A percentile compares a stretch with the other conserved stretches of the same genome.
Evolutionary conservation across 2,329 filamentous ascomycete genomes (phyloP).

Genomic region (Corynespora cassiicola): DNA sequence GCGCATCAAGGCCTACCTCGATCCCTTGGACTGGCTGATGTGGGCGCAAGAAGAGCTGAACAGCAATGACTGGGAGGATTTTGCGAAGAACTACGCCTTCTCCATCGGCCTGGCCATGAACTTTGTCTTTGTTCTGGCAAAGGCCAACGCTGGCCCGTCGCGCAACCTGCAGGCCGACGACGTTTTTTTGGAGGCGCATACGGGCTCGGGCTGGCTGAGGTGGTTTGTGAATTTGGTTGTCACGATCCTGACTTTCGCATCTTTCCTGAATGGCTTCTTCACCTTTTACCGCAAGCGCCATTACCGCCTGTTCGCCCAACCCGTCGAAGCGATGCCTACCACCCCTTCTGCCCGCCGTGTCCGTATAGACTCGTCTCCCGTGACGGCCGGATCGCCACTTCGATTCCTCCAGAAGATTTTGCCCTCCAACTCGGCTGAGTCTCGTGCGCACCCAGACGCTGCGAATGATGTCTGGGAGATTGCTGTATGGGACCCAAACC

Average conservation of each 20-base stretch:
- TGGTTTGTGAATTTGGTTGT: slow-evolving; percentile 73
- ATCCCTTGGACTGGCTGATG: slow-evolving; percentile 87
- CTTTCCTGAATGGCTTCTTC: slow-evolving; percentile 79
- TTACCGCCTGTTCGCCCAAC: slow-evolving; percentile 90
- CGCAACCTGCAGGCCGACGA: slow-evolving; percentile 69
- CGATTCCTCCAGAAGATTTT: slow-evolving; percentile 74
- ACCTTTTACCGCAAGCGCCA: slow-evolving; percentile 81
- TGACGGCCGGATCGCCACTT: slow-evolving; percentile 78
- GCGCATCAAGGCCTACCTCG: slow-evolving; percentile 80
- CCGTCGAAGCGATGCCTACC: slow-evolving; percentile 75
- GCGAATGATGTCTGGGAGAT: slow-evolving; percentile 93
- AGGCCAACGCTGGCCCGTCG: slow-evolving; percentile 71
- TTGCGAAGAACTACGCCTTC: slow-evolving; percentile 73
- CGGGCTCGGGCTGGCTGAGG: slow-evolving; percentile 69
- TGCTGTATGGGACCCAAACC: slow-evolving; percentile 89
- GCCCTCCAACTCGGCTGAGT: slow-evolving; percentile 71
- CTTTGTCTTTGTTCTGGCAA: slow-evolving; percentile 78
- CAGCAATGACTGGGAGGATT: slow-evolving; percentile 86
- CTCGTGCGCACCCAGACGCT: slow-evolving; percentile 82
- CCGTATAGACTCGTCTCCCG: slow-evolving; percentile 82
- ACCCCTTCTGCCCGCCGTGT: slow-evolving; percentile 91
- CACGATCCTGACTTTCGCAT: slow-evolving; percentile 71
- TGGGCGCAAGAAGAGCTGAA: slow-evolving; percentile 94
- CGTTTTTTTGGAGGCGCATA: slow-evolving; percentile 70
- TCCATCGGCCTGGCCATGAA: slow-evolving; percentile 80